Conservation (phyloP, 129 eudicot genomes). For the Smallanthus sonchifolius region DNA sequence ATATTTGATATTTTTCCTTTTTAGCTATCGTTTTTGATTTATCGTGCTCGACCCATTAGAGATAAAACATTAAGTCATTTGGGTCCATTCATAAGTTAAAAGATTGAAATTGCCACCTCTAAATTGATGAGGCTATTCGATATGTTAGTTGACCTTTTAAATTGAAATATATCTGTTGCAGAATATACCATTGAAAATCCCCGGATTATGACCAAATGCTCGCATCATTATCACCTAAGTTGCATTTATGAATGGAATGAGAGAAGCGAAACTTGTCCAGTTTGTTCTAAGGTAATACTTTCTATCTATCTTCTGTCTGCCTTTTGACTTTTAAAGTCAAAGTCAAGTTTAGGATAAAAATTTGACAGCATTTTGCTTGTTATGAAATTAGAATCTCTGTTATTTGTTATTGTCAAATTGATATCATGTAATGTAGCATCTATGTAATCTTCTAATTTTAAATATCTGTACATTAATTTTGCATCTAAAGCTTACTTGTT, state of each 20-base stretch:
- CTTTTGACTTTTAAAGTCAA: constrained; percentile 10
- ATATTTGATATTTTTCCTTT: neutral
- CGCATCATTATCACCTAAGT: constrained; percentile 35
- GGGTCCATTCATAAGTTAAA: neutral
- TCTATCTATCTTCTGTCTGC: neutral
- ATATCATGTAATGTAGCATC: neutral
- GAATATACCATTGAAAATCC: constrained; percentile 37
- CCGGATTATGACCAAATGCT: constrained; percentile 36
- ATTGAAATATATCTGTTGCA: constrained; percentile 14
- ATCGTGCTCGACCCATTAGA: neutral
- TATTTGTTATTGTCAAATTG: neutral
- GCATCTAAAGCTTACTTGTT: neutral
- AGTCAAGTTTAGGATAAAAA: neutral
- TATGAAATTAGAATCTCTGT: neutral
- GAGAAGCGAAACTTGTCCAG: constrained; percentile 39
- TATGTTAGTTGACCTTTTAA: neutral
- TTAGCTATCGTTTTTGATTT: neutral
- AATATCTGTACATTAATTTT: neutral
- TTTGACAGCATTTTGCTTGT: neutral
- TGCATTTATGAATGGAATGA: constrained; percentile 39
- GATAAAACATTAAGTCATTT: neutral
- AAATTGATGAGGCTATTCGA: neutral
- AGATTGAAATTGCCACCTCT: neutral
- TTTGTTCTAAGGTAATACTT: constrained; percentile 33
- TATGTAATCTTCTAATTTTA: neutral